Conservation (phyloP, 768 basidiomycete genomes). For the Amyloporia xantha region DNA sequence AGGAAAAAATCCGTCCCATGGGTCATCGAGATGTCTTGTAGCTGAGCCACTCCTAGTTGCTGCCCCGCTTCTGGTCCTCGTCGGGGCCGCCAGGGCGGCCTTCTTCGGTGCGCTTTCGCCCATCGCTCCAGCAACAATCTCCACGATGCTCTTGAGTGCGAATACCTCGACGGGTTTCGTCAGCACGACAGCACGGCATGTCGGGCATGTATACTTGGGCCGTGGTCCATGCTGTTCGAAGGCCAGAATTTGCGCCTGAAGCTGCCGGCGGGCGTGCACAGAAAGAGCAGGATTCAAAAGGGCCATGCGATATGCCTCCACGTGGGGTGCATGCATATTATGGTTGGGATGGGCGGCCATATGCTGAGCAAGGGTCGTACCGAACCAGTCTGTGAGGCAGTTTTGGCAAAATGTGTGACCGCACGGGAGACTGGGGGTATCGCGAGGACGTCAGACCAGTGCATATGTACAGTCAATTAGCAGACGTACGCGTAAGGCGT, state of each 20-base stretch:
- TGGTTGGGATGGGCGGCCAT: slow-evolving; percentile 40
- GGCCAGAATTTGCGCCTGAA: slow-evolving; percentile 8
- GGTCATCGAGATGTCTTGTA: slow-evolving; percentile 5
- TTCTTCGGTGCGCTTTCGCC: slow-evolving; percentile 40
- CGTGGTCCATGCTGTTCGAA: slow-evolving; percentile 19
- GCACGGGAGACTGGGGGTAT: slow-evolving; percentile 47
- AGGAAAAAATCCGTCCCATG: slow-evolving; percentile 22
- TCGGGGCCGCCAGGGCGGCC: background rate
- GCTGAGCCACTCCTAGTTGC: too few relatives aligned
- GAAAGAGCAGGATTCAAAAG: slow-evolving; percentile 8
- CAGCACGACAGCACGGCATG: slow-evolving; percentile 47
- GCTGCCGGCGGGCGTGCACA: background rate
- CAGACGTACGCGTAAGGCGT: slow-evolving; percentile 53
- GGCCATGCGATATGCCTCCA: slow-evolving; percentile 3
- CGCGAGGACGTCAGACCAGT: background rate
- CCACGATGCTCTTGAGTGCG: slow-evolving; percentile 50
- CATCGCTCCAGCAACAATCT: slow-evolving; percentile 39
- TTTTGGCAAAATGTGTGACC: slow-evolving; percentile 65
- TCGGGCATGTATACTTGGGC: slow-evolving; percentile 62
- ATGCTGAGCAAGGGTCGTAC: slow-evolving; percentile 42
- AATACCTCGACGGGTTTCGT: slow-evolving; percentile 54
- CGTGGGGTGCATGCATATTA: slow-evolving; percentile 17
- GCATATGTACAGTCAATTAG: background rate
- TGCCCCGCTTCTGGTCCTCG: background rate
- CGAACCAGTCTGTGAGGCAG: slow-evolving; percentile 54